Percentiles rank a stretch among this genome's conserved stretches.
Conservation (phyloP, 805 yeast species). For the Zygoascus biomembranicola region DNA sequence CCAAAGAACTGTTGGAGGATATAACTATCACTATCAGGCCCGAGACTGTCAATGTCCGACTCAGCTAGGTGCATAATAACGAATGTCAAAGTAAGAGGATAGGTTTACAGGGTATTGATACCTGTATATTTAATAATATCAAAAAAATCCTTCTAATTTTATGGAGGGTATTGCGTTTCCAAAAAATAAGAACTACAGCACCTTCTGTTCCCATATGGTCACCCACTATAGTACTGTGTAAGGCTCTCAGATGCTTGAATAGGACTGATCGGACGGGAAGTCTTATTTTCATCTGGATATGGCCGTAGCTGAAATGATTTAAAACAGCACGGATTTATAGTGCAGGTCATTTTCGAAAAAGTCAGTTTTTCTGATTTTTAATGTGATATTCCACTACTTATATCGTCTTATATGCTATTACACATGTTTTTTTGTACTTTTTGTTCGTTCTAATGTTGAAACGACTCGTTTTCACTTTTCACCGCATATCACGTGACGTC, state of each 20-base stretch:
- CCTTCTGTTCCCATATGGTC: slow-evolving; percentile 2
- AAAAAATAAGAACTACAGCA: not conserved
- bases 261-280: slow-evolving; percentile 2
- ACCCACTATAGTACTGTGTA: slow-evolving; percentile 1
- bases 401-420: too few relatives aligned
- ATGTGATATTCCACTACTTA: too few relatives aligned
- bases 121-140: not conserved
- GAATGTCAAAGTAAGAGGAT: too few relatives aligned
- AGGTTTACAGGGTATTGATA: not conserved
- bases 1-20: not conserved
- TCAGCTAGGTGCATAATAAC: not conserved
- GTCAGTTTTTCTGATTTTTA: too few relatives aligned
- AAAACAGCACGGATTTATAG: not conserved
- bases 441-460: too few relatives aligned
- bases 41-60: not conserved
- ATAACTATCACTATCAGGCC: not conserved
- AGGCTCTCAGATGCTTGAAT: slow-evolving; percentile 2
- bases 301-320: not conserved
- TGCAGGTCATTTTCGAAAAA: not conserved
- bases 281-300: slow-evolving; percentile 1
- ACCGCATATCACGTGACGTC: too few relatives aligned
- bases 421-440: too few relatives aligned
- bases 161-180: not conserved
- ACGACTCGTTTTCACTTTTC: too few relatives aligned
- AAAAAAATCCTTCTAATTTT: not conserved